These are phyloP conservation scores for Alloteropsis semialata DNA, from an alignment of 176 grass and related monocot species.

Conservation along the genomic window DNA sequence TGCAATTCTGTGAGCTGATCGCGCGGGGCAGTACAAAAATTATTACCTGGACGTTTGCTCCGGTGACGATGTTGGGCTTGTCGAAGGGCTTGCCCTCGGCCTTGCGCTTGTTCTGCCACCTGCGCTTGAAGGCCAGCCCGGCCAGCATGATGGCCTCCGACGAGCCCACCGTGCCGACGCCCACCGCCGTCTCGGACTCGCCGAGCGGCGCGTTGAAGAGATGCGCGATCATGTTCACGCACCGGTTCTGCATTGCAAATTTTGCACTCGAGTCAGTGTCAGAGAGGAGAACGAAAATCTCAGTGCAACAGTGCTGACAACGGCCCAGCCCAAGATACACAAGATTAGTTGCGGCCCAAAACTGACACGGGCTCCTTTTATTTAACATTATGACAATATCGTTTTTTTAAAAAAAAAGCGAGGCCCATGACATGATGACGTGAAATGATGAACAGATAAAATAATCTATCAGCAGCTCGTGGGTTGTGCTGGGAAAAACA, in stretches of 20 bases:
- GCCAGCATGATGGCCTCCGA: constrained; percentile 99
- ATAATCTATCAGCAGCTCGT: not conserved
- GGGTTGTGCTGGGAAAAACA: not conserved
- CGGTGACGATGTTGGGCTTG: constrained; percentile 98
- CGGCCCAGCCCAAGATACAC: not conserved
- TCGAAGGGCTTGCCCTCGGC: constrained; percentile 92
- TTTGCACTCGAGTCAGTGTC: not conserved
- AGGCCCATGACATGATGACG: too few species aligned
- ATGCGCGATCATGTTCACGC: constrained; percentile 97
- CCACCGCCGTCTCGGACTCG: constrained; percentile 79
- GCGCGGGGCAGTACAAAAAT: not conserved
- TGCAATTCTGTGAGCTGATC: not conserved
- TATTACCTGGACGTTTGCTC: constrained; percentile 80
- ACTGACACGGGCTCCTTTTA: not conserved
- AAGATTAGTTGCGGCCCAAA: not conserved
- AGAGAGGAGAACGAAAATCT: not conserved
- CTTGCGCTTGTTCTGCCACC: constrained; percentile 87
- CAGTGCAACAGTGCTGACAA: not conserved
- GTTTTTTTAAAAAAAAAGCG: too few species aligned
- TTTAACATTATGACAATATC: too few species aligned
- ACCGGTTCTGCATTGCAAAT: constrained; percentile 70
- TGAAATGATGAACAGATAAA: too few species aligned
- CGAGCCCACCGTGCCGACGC: constrained; percentile 92
- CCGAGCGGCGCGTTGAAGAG: constrained; percentile 89
- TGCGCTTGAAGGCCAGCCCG: constrained; percentile 90